Evolutionary conservation across 73 alveolate species (phyloP).

Genomic region (Paramecium tetraurelia): DNA sequence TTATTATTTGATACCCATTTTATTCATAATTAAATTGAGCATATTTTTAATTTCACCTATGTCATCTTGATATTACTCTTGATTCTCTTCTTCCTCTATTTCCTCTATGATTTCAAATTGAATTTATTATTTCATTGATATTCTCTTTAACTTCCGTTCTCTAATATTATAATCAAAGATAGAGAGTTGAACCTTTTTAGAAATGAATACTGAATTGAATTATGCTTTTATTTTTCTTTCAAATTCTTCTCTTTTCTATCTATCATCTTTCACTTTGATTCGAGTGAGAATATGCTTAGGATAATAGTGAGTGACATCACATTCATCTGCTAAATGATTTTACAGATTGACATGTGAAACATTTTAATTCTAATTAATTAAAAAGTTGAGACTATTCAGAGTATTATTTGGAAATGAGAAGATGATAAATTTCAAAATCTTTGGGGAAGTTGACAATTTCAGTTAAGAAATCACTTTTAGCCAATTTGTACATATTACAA

Average conservation of each 20-base stretch:
- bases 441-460: background rate
- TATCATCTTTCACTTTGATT: background rate
- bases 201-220: background rate
- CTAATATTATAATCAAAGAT: background rate
- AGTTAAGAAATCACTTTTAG: background rate
- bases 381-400: background rate
- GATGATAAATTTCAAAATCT: constrained; percentile 30
- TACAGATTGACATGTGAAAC: background rate
- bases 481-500: background rate
- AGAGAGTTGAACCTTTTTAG: background rate
- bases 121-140: background rate
- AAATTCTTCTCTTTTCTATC: background rate
- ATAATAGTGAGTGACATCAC: constrained; percentile 21
- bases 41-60: constrained; percentile 5
- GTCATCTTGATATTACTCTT: background rate
- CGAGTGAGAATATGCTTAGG: background rate
- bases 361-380: background rate
- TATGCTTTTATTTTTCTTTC: background rate
- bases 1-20: background rate
- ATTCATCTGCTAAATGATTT: background rate
- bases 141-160: background rate
- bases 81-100: background rate
- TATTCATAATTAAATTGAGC: background rate
- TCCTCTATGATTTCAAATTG: background rate
- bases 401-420: background rate